phyloP scores from a whole-genome alignment of 106 monocot genomes.

The Dendrobium huoshanense region DNA sequence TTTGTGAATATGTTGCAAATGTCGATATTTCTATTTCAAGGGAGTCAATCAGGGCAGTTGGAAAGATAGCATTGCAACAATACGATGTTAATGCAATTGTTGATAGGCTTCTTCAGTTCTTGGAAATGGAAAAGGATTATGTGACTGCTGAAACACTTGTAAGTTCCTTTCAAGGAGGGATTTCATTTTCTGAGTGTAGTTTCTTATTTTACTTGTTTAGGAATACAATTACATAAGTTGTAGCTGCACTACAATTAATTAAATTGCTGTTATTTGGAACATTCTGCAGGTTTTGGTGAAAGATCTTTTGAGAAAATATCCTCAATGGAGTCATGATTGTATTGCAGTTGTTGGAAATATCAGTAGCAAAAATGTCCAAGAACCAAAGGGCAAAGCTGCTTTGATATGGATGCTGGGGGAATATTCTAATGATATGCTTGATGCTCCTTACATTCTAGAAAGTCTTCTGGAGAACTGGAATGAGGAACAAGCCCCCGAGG shows the following conservation, averaged over 20 bases:
- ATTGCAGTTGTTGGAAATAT: conserved; percentile 99
- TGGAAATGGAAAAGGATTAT: conserved; percentile 99
- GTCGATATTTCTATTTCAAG: conserved; percentile 91
- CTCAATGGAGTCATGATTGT: conserved; percentile 99
- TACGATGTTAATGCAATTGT: conserved; percentile 99
- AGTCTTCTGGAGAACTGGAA: conserved; percentile 93
- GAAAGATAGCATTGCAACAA: conserved; percentile 96
- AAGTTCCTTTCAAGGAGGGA: conserved; percentile 11
- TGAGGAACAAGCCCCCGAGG: conserved; percentile 84
- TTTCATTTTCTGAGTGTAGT: background rate
- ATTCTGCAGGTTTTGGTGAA: conserved; percentile 78
- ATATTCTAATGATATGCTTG: conserved; percentile 93
- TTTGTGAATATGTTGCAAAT: conserved; percentile 99
- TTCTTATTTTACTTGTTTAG: background rate
- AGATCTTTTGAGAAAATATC: conserved; percentile 95
- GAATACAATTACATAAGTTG: background rate
- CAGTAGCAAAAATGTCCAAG: conserved; percentile 97
- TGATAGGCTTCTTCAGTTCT: conserved; percentile 94
- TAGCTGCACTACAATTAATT: background rate
- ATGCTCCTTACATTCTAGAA: conserved; percentile 93
- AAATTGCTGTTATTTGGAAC: background rate
- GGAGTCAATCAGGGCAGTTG: conserved; percentile 96
- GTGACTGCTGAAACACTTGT: conserved; percentile 97
- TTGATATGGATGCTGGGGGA: conserved; percentile 99
- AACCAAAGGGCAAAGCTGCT: conserved; percentile 94